Evolutionary conservation across 2,329 filamentous ascomycete genomes (phyloP), one percentile per base, ranked within the genome.

Genomic region (Pseudocercospora macadamiae): DNA sequence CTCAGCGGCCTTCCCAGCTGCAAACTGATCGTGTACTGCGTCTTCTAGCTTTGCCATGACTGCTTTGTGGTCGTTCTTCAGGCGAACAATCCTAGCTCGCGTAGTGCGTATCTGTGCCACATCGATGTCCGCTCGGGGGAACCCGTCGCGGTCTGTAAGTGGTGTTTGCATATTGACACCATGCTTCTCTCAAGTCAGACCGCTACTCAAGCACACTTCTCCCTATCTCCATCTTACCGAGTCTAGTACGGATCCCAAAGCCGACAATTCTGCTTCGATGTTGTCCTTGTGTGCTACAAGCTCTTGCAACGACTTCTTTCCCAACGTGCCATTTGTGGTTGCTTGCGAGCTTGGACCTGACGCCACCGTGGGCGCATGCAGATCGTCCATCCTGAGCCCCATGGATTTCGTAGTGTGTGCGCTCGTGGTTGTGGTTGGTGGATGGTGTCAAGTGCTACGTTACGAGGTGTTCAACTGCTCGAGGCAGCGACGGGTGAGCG

Each of bases 81-180:
- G 82, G 66, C 88, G 83, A 66, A 97, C 95, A 66, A 99, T 96
- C 61, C 90, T 87, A 25, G 93, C 85, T 75, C 95, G 84, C 34
- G 93, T 96, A n/a, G 91, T 96, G 62, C 95, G 90, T 72, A 99
- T 95, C 77, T 97, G 93, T 23, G 95, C 89, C 63, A 99, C 89
- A 74, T 99, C 95, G 64, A 99, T 88, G 75, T 99, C 95, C 68
- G 90, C 88, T 72, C 95, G 86, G 28, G 95, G 95, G 73, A 91
- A 99, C 48, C 95, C 95, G 76, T 97, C 95, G 61, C 87, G 85
- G 12, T 93, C 97, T 21, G 91, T 86, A 36, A 99, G 84, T 58
- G 86, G 82, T 6, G 95, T 97, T 69, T 89, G 88, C 95, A 99
- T 99, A 69, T 89, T 88, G 54, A 96, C 93, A 44, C 89, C 87